phyloP scores from a whole-genome alignment of 116 monocot genomes.

The Thalassia testudinum region DNA sequence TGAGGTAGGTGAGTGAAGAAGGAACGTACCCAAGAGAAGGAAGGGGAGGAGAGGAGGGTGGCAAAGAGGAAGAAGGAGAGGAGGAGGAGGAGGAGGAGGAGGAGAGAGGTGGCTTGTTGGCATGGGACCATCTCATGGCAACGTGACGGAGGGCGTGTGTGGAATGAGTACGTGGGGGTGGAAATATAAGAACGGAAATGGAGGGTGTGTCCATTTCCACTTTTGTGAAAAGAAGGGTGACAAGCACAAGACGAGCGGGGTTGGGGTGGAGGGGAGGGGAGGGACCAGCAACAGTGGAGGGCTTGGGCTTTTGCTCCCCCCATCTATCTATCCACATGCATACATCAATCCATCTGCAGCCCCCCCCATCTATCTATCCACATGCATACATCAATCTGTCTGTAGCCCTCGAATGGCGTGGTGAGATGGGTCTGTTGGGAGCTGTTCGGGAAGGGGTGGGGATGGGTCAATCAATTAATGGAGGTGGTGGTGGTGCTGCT shows the following conservation, averaged over 20 bases:
- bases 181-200: background rate
- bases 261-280: background rate
- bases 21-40: background rate
- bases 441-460: too few species aligned
- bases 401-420: too few species aligned
- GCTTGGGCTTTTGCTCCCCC: too few species aligned
- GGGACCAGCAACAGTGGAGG: too few species aligned
- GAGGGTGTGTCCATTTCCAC: background rate
- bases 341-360: too few species aligned
- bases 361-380: too few species aligned
- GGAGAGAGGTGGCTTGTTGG: conserved; percentile 6
- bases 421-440: too few species aligned
- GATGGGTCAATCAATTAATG: too few species aligned
- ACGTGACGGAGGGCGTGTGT: background rate
- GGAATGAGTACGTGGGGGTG: background rate
- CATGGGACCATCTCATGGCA: conserved; percentile 24
- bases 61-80: conserved; percentile 1
- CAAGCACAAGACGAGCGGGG: background rate
- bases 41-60: background rate
- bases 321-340: too few species aligned
- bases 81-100: conserved; percentile 3
- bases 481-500: too few species aligned
- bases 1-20: background rate
- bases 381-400: too few species aligned
- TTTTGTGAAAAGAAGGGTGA: background rate